Conservation (phyloP, 2,329 filamentous ascomycete species). For the Achaetomium macrosporum region DNA sequence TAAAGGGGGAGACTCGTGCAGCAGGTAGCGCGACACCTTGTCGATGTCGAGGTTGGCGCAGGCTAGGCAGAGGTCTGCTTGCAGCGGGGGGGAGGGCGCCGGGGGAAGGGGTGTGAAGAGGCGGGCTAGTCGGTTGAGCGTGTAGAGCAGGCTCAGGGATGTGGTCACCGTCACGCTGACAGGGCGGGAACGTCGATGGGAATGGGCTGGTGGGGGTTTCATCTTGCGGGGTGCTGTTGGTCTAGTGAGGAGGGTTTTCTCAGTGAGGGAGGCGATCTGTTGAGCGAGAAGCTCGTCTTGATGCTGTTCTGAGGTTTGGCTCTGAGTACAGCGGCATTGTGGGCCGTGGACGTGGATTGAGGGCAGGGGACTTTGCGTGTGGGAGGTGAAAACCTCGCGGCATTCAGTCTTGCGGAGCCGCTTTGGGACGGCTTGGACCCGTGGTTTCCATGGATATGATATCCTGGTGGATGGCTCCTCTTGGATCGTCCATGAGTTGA, state of each 20-base stretch:
- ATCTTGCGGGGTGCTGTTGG: background rate
- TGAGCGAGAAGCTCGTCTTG: conserved; percentile 16
- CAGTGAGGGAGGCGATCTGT: conserved; percentile 12
- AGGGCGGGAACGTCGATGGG: background rate
- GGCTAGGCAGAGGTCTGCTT: conserved; percentile 21
- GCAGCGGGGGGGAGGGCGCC: background rate
- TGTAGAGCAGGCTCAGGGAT: background rate
- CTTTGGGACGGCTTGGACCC: conserved; percentile 6
- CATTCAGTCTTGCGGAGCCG: conserved; percentile 13
- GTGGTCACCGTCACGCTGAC: too few relatives aligned
- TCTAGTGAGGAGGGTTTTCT: conserved; percentile 5
- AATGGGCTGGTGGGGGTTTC: background rate
- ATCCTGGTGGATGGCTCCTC: conserved; percentile 3
- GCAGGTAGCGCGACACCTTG: conserved; percentile 17
- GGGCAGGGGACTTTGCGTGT: conserved; percentile 9
- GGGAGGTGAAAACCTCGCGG: conserved; percentile 19
- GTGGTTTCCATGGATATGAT: conserved; percentile 2
- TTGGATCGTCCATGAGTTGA: conserved; percentile 3
- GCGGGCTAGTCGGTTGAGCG: conserved; percentile 5
- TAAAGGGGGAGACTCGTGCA: background rate
- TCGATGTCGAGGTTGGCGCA: conserved; percentile 18
- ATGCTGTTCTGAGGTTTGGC: background rate
- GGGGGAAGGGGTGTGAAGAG: background rate
- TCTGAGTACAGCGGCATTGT: conserved; percentile 16
- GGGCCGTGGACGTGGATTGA: conserved; percentile 19